phyloP scores from a whole-genome alignment of 345 rosid genomes.

The Salix purpurea region DNA sequence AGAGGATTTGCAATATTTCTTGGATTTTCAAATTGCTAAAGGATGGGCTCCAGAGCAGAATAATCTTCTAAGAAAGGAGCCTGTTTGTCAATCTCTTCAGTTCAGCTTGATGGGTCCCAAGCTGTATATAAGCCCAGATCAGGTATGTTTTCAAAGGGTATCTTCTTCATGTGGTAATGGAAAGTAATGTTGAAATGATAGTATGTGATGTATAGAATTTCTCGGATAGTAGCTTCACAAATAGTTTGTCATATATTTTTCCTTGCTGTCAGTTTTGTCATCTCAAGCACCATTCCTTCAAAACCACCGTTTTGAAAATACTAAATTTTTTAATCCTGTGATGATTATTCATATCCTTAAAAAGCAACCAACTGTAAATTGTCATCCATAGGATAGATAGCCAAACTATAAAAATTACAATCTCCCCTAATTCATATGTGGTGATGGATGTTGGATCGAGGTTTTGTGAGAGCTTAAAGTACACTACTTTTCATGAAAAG shows the following conservation, averaged over 20 bases:
- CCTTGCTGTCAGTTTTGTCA: background rate
- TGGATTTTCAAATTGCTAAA: conserved; percentile 81
- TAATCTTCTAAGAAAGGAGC: conserved; percentile 84
- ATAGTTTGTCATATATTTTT: background rate
- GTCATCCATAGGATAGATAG: background rate
- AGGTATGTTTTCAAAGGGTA: conserved; percentile 41
- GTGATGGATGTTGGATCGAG: background rate
- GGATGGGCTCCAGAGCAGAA: conserved; percentile 96
- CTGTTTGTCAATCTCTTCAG: conserved; percentile 83
- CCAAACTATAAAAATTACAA: background rate
- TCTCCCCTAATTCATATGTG: background rate
- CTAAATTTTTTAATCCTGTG: background rate
- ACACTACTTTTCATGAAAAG: background rate
- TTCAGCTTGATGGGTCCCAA: conserved; percentile 99
- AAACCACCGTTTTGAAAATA: background rate
- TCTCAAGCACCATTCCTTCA: background rate
- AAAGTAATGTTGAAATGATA: background rate
- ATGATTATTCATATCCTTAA: background rate
- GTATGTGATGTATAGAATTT: background rate
- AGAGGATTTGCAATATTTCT: conserved; percentile 92
- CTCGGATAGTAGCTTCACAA: background rate
- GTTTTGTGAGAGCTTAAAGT: background rate
- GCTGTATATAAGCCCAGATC: conserved; percentile 85
- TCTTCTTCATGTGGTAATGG: background rate
- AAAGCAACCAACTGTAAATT: background rate